phyloP scores from a whole-genome alignment of 805 yeast genomes.

The Saturnispora kantuleensis region DNA sequence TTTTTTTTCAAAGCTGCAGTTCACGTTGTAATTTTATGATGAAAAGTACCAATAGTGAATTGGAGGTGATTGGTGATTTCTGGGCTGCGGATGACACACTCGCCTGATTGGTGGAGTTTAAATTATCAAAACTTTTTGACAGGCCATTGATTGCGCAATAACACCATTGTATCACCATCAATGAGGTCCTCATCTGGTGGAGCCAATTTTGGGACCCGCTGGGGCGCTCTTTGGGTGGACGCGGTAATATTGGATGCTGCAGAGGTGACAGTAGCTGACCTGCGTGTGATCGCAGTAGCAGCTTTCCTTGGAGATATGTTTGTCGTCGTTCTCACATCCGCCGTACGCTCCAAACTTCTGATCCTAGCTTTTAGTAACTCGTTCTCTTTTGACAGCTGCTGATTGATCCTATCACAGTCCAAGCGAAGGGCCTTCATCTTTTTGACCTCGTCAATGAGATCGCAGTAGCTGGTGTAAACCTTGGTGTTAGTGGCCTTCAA shows the following conservation, averaged over 20 bases:
- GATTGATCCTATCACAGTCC: not conserved
- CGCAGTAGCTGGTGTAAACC: conserved; percentile 21
- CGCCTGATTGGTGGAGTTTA: not conserved
- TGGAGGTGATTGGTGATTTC: not conserved
- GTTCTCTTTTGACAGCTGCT: not conserved
- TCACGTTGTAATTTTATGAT: too few relatives aligned
- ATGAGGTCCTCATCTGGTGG: too few relatives aligned
- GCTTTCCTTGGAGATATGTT: too few relatives aligned
- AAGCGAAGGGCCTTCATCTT: not conserved
- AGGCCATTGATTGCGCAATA: conserved; percentile 8
- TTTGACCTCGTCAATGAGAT: conserved; percentile 13
- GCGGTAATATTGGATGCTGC: too few relatives aligned
- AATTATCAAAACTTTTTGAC: conserved; percentile 1
- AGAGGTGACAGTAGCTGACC: too few relatives aligned
- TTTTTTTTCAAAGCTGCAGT: too few relatives aligned
- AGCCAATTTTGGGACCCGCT: too few relatives aligned
- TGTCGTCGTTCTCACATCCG: too few relatives aligned
- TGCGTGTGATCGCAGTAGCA: too few relatives aligned
- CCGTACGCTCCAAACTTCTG: not conserved
- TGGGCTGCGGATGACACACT: too few relatives aligned
- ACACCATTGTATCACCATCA: conserved; percentile 9
- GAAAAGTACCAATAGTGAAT: too few relatives aligned
- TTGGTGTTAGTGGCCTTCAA: conserved; percentile 18
- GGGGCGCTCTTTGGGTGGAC: too few relatives aligned
- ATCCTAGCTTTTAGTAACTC: not conserved